These are phyloP conservation scores for Saccharomycopsis olivae DNA, from an alignment of 805 yeast species.

Conservation along the genomic window DNA sequence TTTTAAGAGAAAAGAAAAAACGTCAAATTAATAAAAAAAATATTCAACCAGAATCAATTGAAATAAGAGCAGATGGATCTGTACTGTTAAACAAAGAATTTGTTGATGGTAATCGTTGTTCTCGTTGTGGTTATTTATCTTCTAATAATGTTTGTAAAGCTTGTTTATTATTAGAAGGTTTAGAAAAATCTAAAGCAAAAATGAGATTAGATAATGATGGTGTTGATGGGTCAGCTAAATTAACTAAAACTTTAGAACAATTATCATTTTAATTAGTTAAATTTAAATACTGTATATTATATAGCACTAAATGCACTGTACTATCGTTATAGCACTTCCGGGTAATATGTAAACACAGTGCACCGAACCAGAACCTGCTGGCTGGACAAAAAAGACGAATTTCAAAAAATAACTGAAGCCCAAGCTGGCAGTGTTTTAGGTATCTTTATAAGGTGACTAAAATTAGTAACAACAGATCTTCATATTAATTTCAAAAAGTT, in stretches of 20 bases:
- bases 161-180: constrained; percentile 75
- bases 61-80: constrained; percentile 53
- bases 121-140: constrained; percentile 84
- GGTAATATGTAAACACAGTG: too few species aligned
- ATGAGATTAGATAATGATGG: constrained; percentile 41
- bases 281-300: too few species aligned
- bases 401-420: too few species aligned
- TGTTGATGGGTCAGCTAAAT: constrained; percentile 55
- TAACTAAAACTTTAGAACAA: constrained; percentile 50
- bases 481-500: too few species aligned
- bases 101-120: constrained; percentile 67
- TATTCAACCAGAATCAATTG: constrained; percentile 29
- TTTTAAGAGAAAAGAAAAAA: constrained; percentile 43
- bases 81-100: constrained; percentile 34
- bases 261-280: constrained; percentile 39
- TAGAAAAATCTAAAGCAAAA: constrained; percentile 67
- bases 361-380: too few species aligned
- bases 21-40: constrained; percentile 25
- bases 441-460: too few species aligned
- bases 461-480: too few species aligned
- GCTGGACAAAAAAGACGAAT: too few species aligned
- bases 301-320: too few species aligned
- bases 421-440: too few species aligned
- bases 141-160: constrained; percentile 89
- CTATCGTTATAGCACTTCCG: too few species aligned